Conservation (phyloP, 179 eudicot genomes). For the Sideroxylon spinosum region DNA sequence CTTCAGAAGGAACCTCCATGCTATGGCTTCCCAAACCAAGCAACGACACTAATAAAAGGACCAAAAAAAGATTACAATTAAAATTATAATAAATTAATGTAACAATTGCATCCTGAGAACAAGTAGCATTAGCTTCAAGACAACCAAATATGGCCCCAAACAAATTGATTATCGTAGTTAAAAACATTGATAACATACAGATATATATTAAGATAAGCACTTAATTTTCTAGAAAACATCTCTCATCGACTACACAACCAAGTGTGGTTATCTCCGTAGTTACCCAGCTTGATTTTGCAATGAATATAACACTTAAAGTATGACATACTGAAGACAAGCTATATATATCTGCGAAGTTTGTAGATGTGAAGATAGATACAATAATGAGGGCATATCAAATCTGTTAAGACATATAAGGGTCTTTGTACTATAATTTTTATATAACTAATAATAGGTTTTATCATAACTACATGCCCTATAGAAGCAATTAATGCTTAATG, state of each 20-base stretch:
- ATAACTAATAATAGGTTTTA: no score
- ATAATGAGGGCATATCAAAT: not conserved
- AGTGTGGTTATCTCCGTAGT: not conserved
- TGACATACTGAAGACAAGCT: not conserved
- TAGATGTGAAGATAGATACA: no score
- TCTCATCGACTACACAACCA: not conserved
- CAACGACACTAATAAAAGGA: constrained; percentile 56
- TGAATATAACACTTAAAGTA: not conserved
- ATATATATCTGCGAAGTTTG: no score
- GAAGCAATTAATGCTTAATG: not conserved
- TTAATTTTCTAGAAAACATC: not conserved
- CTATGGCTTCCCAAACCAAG: no score
- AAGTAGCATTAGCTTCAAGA: not conserved
- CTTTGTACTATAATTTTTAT: no score
- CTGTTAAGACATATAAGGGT: no score
- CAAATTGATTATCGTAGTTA: not conserved
- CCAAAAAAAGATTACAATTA: not conserved
- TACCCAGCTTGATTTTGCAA: not conserved
- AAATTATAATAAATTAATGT: not conserved
- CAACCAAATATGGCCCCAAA: not conserved
- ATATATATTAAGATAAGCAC: not conserved
- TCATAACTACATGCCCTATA: not conserved
- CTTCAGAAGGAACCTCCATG: constrained; percentile 18
- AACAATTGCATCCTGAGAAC: not conserved
- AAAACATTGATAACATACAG: no score